Conservation (phyloP, 805 yeast genomes). For the Zygosaccharomyces bailii region DNA sequence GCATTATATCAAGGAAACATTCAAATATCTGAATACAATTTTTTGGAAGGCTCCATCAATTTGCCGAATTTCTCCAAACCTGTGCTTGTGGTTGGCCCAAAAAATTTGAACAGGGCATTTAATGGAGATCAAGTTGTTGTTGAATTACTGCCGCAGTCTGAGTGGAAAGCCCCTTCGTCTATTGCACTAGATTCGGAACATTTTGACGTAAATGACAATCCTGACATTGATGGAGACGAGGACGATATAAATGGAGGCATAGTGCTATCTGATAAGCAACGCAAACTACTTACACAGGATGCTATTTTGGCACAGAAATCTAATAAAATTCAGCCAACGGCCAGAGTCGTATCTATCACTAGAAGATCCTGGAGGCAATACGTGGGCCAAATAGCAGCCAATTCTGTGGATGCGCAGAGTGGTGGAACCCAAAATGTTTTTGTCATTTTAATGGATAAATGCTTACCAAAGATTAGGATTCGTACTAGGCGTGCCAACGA, state of each 20-base stretch:
- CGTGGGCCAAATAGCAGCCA: slow-evolving; percentile 87
- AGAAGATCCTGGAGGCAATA: slow-evolving; percentile 94
- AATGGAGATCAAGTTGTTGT: slow-evolving; percentile 90
- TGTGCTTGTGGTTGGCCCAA: slow-evolving; percentile 74
- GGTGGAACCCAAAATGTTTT: slow-evolving; percentile 75
- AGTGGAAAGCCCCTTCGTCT: slow-evolving; percentile 85
- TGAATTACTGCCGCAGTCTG: slow-evolving; percentile 76
- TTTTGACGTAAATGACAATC: slow-evolving; percentile 56
- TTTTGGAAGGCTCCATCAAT: slow-evolving; percentile 79
- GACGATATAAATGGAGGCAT: slow-evolving; percentile 61
- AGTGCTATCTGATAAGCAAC: slow-evolving; percentile 37
- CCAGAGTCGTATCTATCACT: slow-evolving; percentile 79
- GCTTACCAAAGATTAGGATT: slow-evolving; percentile 82
- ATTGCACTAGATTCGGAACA: slow-evolving; percentile 73
- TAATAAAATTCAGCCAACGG: slow-evolving; percentile 79
- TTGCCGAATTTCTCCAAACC: slow-evolving; percentile 76
- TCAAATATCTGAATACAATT: slow-evolving; percentile 78
- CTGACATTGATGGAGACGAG: slow-evolving; percentile 48
- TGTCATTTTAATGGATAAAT: slow-evolving; percentile 83
- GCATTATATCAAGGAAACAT: slow-evolving; percentile 82
- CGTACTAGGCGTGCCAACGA: slow-evolving; percentile 83
- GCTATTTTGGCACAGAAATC: slow-evolving; percentile 60
- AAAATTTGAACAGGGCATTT: slow-evolving; percentile 83
- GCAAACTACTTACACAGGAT: slow-evolving; percentile 69
- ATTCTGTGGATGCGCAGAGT: slow-evolving; percentile 56